phyloP scores from a whole-genome alignment of 768 basidiomycete genomes.

The Lactarius pseudohatsudake region DNA sequence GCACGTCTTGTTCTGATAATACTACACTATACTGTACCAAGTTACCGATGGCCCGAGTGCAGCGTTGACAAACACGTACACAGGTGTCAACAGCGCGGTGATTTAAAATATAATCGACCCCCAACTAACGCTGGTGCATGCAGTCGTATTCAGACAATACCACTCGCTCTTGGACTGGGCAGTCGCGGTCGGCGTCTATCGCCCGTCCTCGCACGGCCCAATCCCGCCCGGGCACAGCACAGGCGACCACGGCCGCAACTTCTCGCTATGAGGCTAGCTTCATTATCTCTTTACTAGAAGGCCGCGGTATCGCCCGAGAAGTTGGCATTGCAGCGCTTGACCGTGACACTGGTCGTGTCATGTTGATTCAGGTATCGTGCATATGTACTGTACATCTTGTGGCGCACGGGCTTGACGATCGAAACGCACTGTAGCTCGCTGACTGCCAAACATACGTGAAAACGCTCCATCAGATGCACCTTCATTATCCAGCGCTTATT shows the following conservation, averaged over 20 bases:
- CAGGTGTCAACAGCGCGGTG: constrained; percentile 9
- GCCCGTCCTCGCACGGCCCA: constrained; percentile 34
- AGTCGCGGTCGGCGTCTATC: constrained; percentile 46
- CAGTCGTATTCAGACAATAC: constrained; percentile 32
- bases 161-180: constrained; percentile 53
- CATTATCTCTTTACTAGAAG: constrained; percentile 71
- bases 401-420: constrained; percentile 4
- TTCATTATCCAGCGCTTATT: constrained; percentile 68
- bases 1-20: not conserved
- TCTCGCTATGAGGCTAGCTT: constrained; percentile 58
- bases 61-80: constrained; percentile 1
- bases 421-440: constrained; percentile 51
- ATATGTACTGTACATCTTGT: constrained; percentile 4
- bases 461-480: constrained; percentile 80
- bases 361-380: constrained; percentile 69
- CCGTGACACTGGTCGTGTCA: constrained; percentile 69
- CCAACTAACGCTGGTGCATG: constrained; percentile 11
- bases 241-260: constrained; percentile 67
- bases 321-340: constrained; percentile 89
- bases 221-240: constrained; percentile 54
- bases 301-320: constrained; percentile 75
- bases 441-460: constrained; percentile 90
- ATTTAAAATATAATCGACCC: constrained; percentile 5
- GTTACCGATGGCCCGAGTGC: no score
- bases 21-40: not conserved